These are phyloP conservation scores for Beverwykella pulmonaria DNA, from an alignment of 495 filamentous ascomycete genomes.

Conservation along the genomic window DNA sequence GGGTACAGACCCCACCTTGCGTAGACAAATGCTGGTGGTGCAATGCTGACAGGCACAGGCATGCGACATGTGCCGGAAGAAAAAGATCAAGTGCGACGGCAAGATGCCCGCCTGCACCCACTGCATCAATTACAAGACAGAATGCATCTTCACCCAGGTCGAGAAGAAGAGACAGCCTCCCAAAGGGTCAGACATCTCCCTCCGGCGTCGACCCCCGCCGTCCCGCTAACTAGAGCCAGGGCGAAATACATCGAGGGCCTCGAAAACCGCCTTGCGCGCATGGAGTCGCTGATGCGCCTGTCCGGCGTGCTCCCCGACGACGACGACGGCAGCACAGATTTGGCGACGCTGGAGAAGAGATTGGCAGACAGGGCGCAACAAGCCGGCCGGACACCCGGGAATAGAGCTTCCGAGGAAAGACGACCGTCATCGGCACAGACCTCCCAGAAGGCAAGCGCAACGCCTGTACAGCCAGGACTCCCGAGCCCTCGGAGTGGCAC, in stretches of 20 bases:
- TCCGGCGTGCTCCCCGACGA: constrained; percentile 88
- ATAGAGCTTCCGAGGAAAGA: constrained; percentile 17
- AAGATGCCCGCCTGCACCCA: constrained; percentile 94
- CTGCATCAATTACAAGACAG: constrained; percentile 97
- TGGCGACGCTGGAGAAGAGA: constrained; percentile 82
- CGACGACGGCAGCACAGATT: constrained; percentile 82
- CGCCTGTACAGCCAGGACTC: constrained; percentile 29
- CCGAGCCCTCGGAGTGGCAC: constrained; percentile 43
- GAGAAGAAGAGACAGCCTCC: constrained; percentile 98
- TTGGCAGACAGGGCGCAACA: constrained; percentile 65
- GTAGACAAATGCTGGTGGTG: neutral
- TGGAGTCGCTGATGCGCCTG: constrained; percentile 87
- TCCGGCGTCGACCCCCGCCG: neutral
- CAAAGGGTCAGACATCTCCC: constrained; percentile 71
- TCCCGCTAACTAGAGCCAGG: constrained; percentile 48
- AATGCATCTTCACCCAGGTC: constrained; percentile 95
- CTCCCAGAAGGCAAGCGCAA: neutral
- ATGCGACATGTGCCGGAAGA: constrained; percentile 99
- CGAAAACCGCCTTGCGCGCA: constrained; percentile 89
- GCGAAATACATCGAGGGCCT: constrained; percentile 98
- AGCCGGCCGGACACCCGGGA: constrained; percentile 31
- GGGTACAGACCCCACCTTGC: constrained; percentile 56
- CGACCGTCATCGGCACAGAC: constrained; percentile 28
- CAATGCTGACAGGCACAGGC: constrained; percentile 58
- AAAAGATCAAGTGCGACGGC: constrained; percentile 99